Evolutionary conservation across 2,329 filamentous ascomycete species (phyloP).

Genomic region (Fusarium setosum): DNA sequence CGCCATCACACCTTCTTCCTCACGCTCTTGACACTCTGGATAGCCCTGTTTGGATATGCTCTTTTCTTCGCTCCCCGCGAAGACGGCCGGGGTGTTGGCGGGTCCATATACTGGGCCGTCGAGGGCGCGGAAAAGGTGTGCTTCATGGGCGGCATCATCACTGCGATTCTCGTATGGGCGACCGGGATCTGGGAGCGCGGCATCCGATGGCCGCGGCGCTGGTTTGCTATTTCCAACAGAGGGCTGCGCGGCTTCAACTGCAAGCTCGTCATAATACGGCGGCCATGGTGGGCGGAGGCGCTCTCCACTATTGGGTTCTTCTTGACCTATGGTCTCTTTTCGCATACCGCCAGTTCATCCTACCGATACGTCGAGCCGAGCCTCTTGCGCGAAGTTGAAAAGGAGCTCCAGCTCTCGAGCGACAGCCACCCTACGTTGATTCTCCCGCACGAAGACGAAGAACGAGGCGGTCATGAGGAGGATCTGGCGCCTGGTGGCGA

Average conservation of each 20-base stretch:
- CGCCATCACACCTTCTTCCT: conserved; percentile 96
- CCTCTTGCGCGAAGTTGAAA: conserved; percentile 69
- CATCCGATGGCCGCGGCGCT: conserved; percentile 91
- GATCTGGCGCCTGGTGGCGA: conserved; percentile 92
- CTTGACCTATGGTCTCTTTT: conserved; percentile 80
- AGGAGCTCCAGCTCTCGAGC: conserved; percentile 62
- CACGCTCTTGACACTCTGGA: conserved; percentile 82
- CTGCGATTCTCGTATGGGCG: conserved; percentile 87
- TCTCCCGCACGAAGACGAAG: conserved; percentile 64
- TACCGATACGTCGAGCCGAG: conserved; percentile 82
- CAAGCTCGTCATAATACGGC: conserved; percentile 90
- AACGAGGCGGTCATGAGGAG: conserved; percentile 81
- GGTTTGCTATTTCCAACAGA: conserved; percentile 89
- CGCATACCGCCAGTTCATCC: conserved; percentile 72
- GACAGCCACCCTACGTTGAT: conserved; percentile 56
- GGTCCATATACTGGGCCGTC: conserved; percentile 95
- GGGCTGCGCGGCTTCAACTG: conserved; percentile 94
- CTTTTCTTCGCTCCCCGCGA: conserved; percentile 96
- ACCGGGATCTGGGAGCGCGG: conserved; percentile 97
- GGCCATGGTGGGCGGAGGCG: conserved; percentile 83
- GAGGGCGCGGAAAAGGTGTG: conserved; percentile 92
- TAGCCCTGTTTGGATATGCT: conserved; percentile 85
- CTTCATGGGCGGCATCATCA: conserved; percentile 90
- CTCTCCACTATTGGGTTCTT: conserved; percentile 80
- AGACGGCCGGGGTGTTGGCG: conserved; percentile 90